These are phyloP conservation scores for Umbelopsis sp. DNA, from an alignment of 192 early-diverging fungal species.

Conservation along the genomic window DNA sequence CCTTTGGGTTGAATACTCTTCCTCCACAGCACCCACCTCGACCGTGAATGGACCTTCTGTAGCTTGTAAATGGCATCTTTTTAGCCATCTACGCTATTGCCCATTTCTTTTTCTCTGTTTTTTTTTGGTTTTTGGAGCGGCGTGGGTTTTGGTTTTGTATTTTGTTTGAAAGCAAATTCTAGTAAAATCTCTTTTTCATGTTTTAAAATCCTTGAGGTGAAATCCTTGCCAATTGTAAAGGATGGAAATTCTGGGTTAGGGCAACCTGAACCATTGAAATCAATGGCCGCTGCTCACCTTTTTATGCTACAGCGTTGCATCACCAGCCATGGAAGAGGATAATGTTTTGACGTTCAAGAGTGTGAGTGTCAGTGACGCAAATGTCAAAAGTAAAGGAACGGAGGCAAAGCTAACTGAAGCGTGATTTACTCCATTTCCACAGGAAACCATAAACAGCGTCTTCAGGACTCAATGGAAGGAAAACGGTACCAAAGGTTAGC, in stretches of 20 bases:
- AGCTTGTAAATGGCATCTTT: no score
- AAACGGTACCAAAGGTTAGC: conserved; percentile 36
- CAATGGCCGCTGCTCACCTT: neutral
- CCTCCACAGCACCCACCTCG: conserved; percentile 15
- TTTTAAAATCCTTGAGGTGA: no score
- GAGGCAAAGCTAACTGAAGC: neutral
- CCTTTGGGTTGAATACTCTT: conserved; percentile 10
- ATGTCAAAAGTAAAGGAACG: neutral
- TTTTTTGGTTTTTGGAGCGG: no score
- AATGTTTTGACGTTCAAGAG: conserved; percentile 10
- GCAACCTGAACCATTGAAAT: neutral
- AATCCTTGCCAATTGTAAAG: no score
- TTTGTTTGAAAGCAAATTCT: neutral
- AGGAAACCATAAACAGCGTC: conserved; percentile 42
- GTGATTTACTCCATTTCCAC: neutral
- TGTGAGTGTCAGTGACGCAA: neutral
- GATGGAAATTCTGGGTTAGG: neutral
- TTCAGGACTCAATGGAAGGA: conserved; percentile 43
- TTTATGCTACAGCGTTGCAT: neutral
- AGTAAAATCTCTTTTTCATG: no score
- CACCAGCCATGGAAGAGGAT: conserved; percentile 3
- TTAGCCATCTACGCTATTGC: no score
- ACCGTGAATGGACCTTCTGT: neutral
- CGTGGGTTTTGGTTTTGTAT: neutral
- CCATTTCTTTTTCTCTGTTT: no score